These are phyloP conservation scores for Stellera chamaejasme DNA, from an alignment of 345 rosid genomes.

Conservation along the genomic window DNA sequence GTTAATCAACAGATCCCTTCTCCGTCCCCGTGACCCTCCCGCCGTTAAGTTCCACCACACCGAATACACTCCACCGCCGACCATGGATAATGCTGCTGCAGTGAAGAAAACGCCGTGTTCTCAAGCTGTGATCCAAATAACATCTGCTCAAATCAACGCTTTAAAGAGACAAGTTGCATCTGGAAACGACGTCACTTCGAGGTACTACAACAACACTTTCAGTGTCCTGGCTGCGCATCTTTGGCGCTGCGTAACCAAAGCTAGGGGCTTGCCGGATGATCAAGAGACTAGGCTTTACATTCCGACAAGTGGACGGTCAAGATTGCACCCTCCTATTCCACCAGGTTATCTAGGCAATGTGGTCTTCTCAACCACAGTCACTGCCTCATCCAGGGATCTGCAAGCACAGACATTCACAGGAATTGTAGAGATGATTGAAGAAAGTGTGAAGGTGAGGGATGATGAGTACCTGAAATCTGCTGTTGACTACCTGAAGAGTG, in stretches of 20 bases:
- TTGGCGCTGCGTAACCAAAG: constrained; percentile 25
- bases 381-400: constrained; percentile 15
- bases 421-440: too few species aligned
- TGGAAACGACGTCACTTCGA: neutral
- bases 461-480: too few species aligned
- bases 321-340: constrained; percentile 34
- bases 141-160: constrained; percentile 10
- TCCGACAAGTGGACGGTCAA: constrained; percentile 27
- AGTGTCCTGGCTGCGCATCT: constrained; percentile 18
- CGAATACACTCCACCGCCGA: constrained; percentile 20
- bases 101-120: neutral
- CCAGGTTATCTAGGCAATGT: constrained; percentile 35
- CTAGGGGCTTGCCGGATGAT: constrained; percentile 14
- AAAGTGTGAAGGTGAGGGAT: too few species aligned
- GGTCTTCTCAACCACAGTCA: constrained; percentile 18
- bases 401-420: constrained; percentile 16
- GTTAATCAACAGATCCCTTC: constrained; percentile 7
- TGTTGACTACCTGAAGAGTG: too few species aligned
- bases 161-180: constrained; percentile 12
- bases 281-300: constrained; percentile 14
- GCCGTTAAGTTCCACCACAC: constrained; percentile 11
- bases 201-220: constrained; percentile 8
- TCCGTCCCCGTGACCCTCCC: constrained; percentile 11
- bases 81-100: neutral
- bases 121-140: constrained; percentile 8